A percentile compares a stretch with the other conserved stretches of the same genome.
Conservation (phyloP, 768 basidiomycete species). For the Boletus insuetus region DNA sequence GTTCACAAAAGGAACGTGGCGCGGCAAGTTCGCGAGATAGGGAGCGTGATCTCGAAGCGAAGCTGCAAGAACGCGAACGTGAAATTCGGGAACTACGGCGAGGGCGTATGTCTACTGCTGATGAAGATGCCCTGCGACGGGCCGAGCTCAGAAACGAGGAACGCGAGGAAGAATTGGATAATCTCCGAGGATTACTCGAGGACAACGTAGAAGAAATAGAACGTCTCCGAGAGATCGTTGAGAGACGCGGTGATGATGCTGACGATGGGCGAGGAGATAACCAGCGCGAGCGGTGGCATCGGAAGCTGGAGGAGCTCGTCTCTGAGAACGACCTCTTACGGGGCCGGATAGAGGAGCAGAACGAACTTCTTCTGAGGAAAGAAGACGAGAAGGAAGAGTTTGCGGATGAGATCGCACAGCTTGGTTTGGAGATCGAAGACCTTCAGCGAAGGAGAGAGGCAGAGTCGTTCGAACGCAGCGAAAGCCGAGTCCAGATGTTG, state of each 20-base stretch:
- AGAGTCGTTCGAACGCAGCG: slow-evolving; percentile 65
- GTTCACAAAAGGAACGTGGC: slow-evolving; percentile 53
- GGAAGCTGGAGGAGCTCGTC: slow-evolving; percentile 56
- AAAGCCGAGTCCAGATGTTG: slow-evolving; percentile 66
- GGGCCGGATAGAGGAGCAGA: slow-evolving; percentile 54
- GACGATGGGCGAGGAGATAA: slow-evolving; percentile 40
- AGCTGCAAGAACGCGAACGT: slow-evolving; percentile 67
- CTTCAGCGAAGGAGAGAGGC: slow-evolving; percentile 59
- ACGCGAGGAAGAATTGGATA: slow-evolving; percentile 72
- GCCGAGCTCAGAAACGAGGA: slow-evolving; percentile 61
- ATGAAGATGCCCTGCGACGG: slow-evolving; percentile 54
- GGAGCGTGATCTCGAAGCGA: slow-evolving; percentile 75
- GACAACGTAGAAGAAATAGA: slow-evolving; percentile 87
- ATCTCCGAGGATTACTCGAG: slow-evolving; percentile 63
- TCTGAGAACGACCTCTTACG: slow-evolving; percentile 63
- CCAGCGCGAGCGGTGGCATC: slow-evolving; percentile 43
- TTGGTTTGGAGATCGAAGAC: slow-evolving; percentile 67
- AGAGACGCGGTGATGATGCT: slow-evolving; percentile 47
- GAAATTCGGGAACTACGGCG: slow-evolving; percentile 68
- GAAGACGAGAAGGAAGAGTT: slow-evolving; percentile 77
- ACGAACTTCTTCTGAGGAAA: slow-evolving; percentile 49
- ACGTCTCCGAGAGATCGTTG: slow-evolving; percentile 64
- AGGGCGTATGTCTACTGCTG: slow-evolving; percentile 39
- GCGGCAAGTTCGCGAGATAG: slow-evolving; percentile 42
- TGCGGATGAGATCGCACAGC: slow-evolving; percentile 58